These are phyloP conservation scores for Fusarium mexicanum DNA, from an alignment of 2,329 filamentous ascomycete species.

Conservation along the genomic window DNA sequence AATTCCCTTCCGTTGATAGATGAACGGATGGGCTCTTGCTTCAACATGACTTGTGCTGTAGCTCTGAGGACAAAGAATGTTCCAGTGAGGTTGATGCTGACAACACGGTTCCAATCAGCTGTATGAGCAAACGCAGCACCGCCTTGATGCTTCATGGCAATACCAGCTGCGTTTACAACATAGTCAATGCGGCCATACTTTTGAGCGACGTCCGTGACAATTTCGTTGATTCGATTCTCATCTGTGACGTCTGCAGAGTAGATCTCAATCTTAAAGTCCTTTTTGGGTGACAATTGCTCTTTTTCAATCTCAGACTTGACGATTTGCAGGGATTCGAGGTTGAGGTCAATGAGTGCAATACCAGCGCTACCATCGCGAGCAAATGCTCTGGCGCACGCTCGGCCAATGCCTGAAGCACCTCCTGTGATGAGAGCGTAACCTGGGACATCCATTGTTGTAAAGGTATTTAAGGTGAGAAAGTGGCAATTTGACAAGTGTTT, in stretches of 20 bases:
- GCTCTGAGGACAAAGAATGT: slow-evolving; percentile 54
- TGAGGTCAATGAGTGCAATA: slow-evolving; percentile 43
- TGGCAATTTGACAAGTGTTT: rapidly evolving
- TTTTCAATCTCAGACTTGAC: slow-evolving; percentile 37
- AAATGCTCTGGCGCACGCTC: slow-evolving; percentile 44
- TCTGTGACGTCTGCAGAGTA: slow-evolving; percentile 44
- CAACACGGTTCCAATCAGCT: slow-evolving; percentile 51
- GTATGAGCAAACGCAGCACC: slow-evolving; percentile 50
- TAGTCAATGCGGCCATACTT: slow-evolving; percentile 53
- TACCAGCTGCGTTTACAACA: slow-evolving; percentile 53
- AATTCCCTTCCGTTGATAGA: slow-evolving; percentile 42
- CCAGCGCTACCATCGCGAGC: slow-evolving; percentile 43
- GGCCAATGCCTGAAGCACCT: slow-evolving; percentile 46
- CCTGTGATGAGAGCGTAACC: slow-evolving; percentile 47
- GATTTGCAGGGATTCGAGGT: slow-evolving; percentile 19
- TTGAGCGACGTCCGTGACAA: slow-evolving; percentile 41
- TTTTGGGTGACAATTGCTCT: background rate
- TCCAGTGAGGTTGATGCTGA: slow-evolving; percentile 56
- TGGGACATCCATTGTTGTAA: slow-evolving; percentile 38
- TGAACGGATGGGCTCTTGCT: slow-evolving; percentile 53
- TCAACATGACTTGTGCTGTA: slow-evolving; percentile 54
- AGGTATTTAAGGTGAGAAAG: rapidly evolving
- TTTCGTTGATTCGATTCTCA: slow-evolving; percentile 36
- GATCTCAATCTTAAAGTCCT: background rate
- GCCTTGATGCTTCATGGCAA: slow-evolving; percentile 50